Evolutionary conservation across 2,329 filamentous ascomycete species (phyloP).

Genomic region (Diaporthe citrichinensis): DNA sequence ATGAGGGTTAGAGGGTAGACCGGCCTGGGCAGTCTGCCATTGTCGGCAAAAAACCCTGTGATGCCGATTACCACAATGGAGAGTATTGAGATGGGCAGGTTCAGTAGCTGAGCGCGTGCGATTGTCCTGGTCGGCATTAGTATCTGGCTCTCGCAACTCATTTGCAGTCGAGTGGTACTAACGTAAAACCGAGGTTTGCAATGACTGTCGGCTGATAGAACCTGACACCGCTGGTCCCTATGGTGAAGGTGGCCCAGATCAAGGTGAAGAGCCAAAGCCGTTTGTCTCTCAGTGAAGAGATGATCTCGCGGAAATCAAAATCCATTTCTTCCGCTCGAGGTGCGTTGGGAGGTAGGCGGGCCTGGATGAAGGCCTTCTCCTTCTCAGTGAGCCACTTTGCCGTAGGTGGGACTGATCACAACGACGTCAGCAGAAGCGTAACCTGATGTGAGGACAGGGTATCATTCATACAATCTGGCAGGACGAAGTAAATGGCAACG

Average conservation of each 20-base stretch:
- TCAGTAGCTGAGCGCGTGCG: conserved; percentile 62
- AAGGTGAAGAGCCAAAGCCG: conserved; percentile 61
- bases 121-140: conserved; percentile 47
- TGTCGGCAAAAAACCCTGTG: conserved; percentile 59
- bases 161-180: conserved; percentile 39
- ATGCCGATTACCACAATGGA: conserved; percentile 58
- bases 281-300: conserved; percentile 55
- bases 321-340: conserved; percentile 56
- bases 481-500: conserved; percentile 63
- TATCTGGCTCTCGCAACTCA: conserved; percentile 46
- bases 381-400: conserved; percentile 61
- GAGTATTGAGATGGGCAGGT: conserved; percentile 60
- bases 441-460: conserved; percentile 34
- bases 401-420: conserved; percentile 54
- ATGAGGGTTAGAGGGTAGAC: conserved; percentile 60
- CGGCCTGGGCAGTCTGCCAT: conserved; percentile 57
- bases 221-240: conserved; percentile 58
- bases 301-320: conserved; percentile 56
- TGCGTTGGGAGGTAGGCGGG: conserved; percentile 58
- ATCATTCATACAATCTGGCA: conserved; percentile 62
- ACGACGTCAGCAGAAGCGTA: not conserved
- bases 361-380: conserved; percentile 64
- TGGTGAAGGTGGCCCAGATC: conserved; percentile 62
- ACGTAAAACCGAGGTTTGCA: conserved; percentile 58
- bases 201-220: conserved; percentile 60